Conservation (phyloP, 208 protist genomes). For the Giardia duodenalis region DNA sequence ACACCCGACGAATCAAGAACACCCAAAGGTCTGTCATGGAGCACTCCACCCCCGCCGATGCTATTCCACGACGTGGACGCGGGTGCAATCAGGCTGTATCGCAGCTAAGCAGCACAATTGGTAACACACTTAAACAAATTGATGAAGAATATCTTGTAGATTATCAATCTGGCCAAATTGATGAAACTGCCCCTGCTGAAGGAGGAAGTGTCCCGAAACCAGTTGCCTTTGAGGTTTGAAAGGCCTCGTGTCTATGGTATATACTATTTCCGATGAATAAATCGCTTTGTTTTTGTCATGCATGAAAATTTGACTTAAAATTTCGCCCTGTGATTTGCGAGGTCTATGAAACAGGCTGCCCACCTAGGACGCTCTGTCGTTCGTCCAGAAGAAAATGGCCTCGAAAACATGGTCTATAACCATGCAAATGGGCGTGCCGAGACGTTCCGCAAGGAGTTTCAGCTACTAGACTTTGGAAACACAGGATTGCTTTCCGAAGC, state of each 20-base stretch:
- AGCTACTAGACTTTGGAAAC: not conserved
- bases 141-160: not conserved
- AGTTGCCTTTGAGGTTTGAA: not conserved
- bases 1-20: not conserved
- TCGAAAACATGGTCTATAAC: not conserved
- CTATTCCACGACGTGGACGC: not conserved
- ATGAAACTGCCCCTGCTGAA: no score
- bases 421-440: not conserved
- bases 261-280: no score
- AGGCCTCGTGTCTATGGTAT: no score
- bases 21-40: not conserved
- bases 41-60: not conserved
- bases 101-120: not conserved
- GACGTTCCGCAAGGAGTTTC: not conserved
- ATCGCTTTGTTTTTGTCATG: no score
- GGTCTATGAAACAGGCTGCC: no score
- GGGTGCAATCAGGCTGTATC: not conserved
- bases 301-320: no score
- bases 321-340: no score
- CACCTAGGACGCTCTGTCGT: not conserved
- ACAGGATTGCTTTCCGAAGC: not conserved
- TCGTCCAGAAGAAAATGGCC: not conserved
- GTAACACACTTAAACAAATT: not conserved
- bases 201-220: not conserved
- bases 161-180: not conserved